Evolutionary conservation across 1,284 basidiomycete genomes (phyloP).

Genomic region (Agaricales sp.): DNA sequence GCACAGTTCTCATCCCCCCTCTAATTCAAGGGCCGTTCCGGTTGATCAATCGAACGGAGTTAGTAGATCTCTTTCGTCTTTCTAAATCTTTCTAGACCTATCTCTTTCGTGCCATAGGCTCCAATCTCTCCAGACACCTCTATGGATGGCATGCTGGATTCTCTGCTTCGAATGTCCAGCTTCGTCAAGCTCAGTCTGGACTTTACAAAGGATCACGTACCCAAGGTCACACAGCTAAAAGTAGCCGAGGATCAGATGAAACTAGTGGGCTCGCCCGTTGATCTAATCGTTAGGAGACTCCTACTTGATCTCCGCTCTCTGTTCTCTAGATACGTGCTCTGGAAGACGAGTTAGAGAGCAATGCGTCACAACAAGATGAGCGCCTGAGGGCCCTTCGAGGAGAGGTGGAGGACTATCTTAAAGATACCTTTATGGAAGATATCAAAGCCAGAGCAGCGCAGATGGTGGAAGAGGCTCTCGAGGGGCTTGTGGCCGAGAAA

Average conservation of each 20-base stretch:
- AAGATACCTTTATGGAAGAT: neutral
- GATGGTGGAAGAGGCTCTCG: neutral
- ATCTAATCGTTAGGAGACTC: neutral
- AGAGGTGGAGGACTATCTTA: neutral
- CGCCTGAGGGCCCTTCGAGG: neutral
- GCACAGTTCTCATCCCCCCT: too few species aligned
- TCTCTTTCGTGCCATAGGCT: neutral
- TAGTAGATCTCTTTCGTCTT: too few species aligned
- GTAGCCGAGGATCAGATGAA: neutral
- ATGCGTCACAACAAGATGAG: neutral
- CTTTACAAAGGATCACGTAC: neutral
- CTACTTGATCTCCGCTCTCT: neutral
- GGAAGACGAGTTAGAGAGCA: neutral
- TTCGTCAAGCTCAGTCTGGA: neutral
- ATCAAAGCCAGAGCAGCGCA: neutral
- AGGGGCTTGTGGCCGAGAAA: neutral
- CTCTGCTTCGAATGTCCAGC: neutral
- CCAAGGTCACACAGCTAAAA: neutral
- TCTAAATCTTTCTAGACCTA: too few species aligned
- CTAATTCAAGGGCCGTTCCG: too few species aligned
- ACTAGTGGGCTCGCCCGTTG: neutral
- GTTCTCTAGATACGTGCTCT: neutral
- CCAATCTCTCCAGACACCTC: neutral
- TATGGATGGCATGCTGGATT: neutral
- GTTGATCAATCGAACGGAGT: too few species aligned